Evolutionary conservation across 805 yeast genomes (phyloP).

Genomic region (Teunomyces funiuensis): DNA sequence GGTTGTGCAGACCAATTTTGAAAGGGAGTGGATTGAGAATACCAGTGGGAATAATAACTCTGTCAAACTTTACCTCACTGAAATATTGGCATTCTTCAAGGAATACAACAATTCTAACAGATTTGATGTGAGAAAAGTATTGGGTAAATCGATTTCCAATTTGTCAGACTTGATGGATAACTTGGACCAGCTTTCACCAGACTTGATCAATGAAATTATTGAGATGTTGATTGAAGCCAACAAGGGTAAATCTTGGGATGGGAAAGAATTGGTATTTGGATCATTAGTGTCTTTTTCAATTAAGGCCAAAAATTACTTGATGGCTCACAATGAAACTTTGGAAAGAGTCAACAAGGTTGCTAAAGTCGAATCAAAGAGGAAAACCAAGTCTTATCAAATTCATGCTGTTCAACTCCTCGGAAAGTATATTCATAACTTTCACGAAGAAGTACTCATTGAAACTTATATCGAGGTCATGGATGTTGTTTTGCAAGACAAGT

Average conservation of each 20-base stretch:
- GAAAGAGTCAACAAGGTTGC: conserved; percentile 45
- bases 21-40: conserved; percentile 72
- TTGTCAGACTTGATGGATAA: conserved; percentile 49
- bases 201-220: conserved; percentile 37
- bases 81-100: conserved; percentile 57
- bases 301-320: conserved; percentile 42
- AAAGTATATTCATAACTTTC: conserved; percentile 42
- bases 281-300: conserved; percentile 62
- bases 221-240: conserved; percentile 57
- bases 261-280: conserved; percentile 74
- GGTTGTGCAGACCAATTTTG: conserved; percentile 49
- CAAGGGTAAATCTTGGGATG: conserved; percentile 82
- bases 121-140: conserved; percentile 64
- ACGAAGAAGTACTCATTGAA: conserved; percentile 33
- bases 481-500: conserved; percentile 37
- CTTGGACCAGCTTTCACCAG: conserved; percentile 22
- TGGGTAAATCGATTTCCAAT: conserved; percentile 65
- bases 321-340: conserved; percentile 22
- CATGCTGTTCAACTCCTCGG: conserved; percentile 56
- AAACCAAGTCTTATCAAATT: conserved; percentile 62
- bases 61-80: conserved; percentile 64
- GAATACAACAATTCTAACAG: conserved; percentile 53
- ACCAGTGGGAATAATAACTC: conserved; percentile 74
- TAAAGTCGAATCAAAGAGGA: conserved; percentile 60
- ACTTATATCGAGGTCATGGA: conserved; percentile 38